phyloP scores from a whole-genome alignment of 306 rosid species.

The Vigna radiata region DNA sequence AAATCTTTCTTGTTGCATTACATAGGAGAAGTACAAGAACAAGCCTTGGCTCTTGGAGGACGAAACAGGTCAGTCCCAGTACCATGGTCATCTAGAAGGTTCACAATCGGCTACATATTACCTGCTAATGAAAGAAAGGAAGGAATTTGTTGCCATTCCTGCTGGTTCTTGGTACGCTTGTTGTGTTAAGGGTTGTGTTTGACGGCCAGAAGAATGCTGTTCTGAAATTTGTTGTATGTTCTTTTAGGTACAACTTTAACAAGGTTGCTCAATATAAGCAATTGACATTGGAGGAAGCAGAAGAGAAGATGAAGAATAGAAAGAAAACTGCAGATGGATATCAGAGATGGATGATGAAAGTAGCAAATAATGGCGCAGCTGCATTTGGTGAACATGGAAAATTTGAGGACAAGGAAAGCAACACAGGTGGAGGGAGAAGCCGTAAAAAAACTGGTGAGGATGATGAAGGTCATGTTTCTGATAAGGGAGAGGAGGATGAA shows the following conservation, averaged over 20 bases:
- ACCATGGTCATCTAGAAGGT: constrained; percentile 93
- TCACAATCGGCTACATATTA: constrained; percentile 93
- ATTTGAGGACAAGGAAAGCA: constrained; percentile 75
- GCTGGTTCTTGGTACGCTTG: constrained; percentile 92
- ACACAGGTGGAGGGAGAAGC: constrained; percentile 63
- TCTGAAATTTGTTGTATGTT: constrained; percentile 21
- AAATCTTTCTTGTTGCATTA: constrained; percentile 38
- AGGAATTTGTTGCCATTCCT: constrained; percentile 94
- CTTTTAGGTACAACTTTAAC: constrained; percentile 88
- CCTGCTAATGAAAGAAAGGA: constrained; percentile 81
- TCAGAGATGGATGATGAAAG: constrained; percentile 99
- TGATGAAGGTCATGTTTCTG: constrained; percentile 85
- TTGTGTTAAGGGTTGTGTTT: constrained; percentile 11
- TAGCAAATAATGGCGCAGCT: constrained; percentile 85
- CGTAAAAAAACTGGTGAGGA: constrained; percentile 66
- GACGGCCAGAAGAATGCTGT: background rate
- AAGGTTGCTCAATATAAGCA: constrained; percentile 96
- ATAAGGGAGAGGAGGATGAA: constrained; percentile 92
- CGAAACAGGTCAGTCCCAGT: constrained; percentile 90
- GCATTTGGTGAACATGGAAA: constrained; percentile 83
- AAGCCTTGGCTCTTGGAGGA: constrained; percentile 98
- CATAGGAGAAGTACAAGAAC: constrained; percentile 90
- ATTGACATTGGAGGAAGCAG: constrained; percentile 96
- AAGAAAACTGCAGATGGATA: constrained; percentile 99
- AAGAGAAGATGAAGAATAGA: constrained; percentile 93